Percentiles rank a stretch among this genome's conserved stretches.
Conservation (phyloP, 441 rosid species). For the Codiaeum variegatum region DNA sequence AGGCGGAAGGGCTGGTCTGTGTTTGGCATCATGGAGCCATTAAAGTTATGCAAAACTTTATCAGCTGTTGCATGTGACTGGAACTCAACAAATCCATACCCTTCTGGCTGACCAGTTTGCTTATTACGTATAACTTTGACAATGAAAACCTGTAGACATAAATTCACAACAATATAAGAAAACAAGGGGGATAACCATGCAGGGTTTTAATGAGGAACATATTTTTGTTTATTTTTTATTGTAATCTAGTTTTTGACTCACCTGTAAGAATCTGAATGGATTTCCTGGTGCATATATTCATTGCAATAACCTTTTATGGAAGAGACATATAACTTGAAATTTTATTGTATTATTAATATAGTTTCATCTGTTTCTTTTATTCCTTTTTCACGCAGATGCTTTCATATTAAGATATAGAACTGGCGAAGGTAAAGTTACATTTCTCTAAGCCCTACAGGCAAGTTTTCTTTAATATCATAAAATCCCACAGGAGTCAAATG, state of each 20-base stretch:
- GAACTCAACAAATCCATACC: slow-evolving; percentile 92
- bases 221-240: not conserved
- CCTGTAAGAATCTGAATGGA: not conserved
- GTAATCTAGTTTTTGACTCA: too few relatives aligned
- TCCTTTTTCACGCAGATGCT: not conserved
- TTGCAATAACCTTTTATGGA: not conserved
- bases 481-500: not conserved
- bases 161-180: slow-evolving; percentile 18
- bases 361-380: not conserved
- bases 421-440: not conserved
- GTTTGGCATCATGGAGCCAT: slow-evolving; percentile 60
- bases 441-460: not conserved
- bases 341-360: not conserved
- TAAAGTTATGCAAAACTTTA: slow-evolving; percentile 65
- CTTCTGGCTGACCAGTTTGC: slow-evolving; percentile 81
- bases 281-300: not conserved
- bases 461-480: not conserved
- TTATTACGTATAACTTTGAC: slow-evolving; percentile 90
- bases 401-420: too few relatives aligned
- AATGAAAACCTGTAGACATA: slow-evolving; percentile 57
- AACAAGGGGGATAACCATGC: not conserved
- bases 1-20: slow-evolving; percentile 81
- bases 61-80: slow-evolving; percentile 74
- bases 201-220: not conserved
- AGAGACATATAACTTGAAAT: not conserved